These are phyloP conservation scores for Metschnikowia lunata DNA, from an alignment of 805 yeast genomes.

Conservation along the genomic window DNA sequence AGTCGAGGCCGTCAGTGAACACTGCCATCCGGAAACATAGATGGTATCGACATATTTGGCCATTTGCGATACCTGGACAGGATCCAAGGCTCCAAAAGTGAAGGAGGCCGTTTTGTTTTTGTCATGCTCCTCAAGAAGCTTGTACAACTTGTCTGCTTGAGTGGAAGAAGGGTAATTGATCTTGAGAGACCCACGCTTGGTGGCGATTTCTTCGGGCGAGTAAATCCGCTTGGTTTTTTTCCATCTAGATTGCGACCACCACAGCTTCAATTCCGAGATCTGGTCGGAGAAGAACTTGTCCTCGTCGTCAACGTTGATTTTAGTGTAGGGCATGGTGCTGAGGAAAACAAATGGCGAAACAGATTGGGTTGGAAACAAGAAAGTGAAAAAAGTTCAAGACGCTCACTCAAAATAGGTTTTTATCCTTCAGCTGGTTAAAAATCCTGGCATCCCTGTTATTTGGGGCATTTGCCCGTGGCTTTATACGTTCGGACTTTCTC, in stretches of 20 bases:
- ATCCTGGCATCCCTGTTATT: background rate
- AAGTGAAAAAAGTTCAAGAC: background rate
- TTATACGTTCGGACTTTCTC: conserved; percentile 5
- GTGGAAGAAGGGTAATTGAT: conserved; percentile 69
- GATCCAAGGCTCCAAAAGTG: conserved; percentile 95
- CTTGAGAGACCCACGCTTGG: conserved; percentile 77
- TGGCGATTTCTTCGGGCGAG: conserved; percentile 82
- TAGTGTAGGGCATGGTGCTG: conserved; percentile 48
- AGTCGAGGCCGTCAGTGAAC: conserved; percentile 95
- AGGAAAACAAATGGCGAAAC: background rate
- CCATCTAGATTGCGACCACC: conserved; percentile 98
- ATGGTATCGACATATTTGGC: conserved; percentile 89
- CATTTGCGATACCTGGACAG: conserved; percentile 95
- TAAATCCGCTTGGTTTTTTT: conserved; percentile 80
- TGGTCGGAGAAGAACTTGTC: conserved; percentile 62
- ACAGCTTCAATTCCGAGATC: conserved; percentile 66
- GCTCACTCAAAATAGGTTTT: no score
- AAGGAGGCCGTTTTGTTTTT: conserved; percentile 68
- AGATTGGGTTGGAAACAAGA: background rate
- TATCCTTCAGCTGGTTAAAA: background rate
- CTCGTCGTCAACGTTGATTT: conserved; percentile 57
- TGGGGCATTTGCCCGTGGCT: background rate
- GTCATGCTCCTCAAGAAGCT: conserved; percentile 67
- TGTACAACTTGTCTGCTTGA: conserved; percentile 80
- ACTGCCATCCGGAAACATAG: conserved; percentile 98